Evolutionary conservation across 164 flowering plant species (phyloP), one percentile per base, ranked within the genome.

Genomic region (grape (Vitis vinifera)): DNA sequence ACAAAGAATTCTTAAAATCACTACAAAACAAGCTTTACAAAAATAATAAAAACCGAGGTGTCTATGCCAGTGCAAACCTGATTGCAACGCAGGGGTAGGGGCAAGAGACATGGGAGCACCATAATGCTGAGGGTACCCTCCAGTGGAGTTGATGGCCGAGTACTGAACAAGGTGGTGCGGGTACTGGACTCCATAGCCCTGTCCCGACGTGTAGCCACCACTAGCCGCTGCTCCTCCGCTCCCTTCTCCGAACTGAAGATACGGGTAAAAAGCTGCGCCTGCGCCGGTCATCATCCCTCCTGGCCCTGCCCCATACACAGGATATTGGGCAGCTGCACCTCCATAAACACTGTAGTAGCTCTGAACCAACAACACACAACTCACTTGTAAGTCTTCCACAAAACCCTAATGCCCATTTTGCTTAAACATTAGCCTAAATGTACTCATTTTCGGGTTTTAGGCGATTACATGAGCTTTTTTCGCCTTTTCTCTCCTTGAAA

Each of bases 291-390:
- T 72, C 82, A 88, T 60, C 56, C 89, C 87, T 4, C 83, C 82
- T 2, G 82, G 68, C 27, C 95, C 88, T 1, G 81, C 81, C 23
- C 93, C 94, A 37, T 90, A 90, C 77, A 88, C n/a, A 0, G 93
- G 91, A 55, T 89, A 89, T 65, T 90, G 98, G 1, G 84, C 72
- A 6, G 79, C 60, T 58, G 80, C 80, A 13, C 95, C 98, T 75
- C 98, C 98, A 69, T 90, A 90, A 59, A 89, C 71, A 12, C 73
- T 80, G 57, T 91, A 94, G 75, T 90, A 92, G 77, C 85, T 84
- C 98, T 93, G 88, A 49, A 74, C 17, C 52, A 71, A 51, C 29
- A n/a, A 59, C 9, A 8, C 55, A 49, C 16, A 64, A 64, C 51
- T 8, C 47, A 64, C 44, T 3, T 37, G 7, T 37, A 37, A 37